Percentiles rank a stretch among this genome's conserved stretches.
These are phyloP conservation scores for Sclerotinia minor DNA, from an alignment of 2,329 filamentous ascomycete species.

Conservation along the genomic window DNA sequence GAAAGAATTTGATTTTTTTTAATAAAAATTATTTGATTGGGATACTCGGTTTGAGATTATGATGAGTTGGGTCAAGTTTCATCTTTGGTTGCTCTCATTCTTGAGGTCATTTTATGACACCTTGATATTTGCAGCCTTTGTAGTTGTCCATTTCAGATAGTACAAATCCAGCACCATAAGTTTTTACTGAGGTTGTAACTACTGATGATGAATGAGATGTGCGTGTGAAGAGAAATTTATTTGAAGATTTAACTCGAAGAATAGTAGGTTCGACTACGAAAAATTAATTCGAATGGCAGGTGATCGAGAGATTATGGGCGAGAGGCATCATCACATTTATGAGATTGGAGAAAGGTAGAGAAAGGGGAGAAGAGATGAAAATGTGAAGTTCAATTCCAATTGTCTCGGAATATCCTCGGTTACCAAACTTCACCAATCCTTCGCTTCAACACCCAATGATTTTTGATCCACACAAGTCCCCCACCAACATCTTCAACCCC, in stretches of 20 bases:
- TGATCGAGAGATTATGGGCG: not conserved
- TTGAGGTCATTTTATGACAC: constrained; percentile 18
- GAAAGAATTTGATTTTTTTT: constrained; percentile 4
- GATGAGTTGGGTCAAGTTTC: constrained; percentile 20
- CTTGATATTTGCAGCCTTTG: constrained; percentile 17
- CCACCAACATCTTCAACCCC: constrained; percentile 14
- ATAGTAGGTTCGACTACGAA: not conserved
- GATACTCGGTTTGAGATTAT: constrained; percentile 17
- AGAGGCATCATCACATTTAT: not conserved
- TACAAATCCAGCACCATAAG: constrained; percentile 14
- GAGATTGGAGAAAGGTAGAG: not conserved
- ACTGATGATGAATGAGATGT: not conserved
- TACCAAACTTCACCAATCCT: not conserved
- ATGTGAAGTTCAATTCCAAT: not conserved
- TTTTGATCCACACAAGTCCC: not conserved
- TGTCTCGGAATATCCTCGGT: constrained; percentile 15
- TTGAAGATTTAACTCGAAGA: not conserved
- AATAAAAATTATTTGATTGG: not conserved
- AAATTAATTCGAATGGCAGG: not conserved
- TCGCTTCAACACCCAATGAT: constrained; percentile 16
- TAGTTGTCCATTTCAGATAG: constrained; percentile 21
- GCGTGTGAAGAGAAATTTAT: not conserved
- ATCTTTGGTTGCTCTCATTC: constrained; percentile 13
- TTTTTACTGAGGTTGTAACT: not conserved
- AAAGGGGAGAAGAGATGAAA: not conserved